Evolutionary conservation across 176 grass and related monocot species (phyloP).

Genomic region (Phyllostachys edulis): DNA sequence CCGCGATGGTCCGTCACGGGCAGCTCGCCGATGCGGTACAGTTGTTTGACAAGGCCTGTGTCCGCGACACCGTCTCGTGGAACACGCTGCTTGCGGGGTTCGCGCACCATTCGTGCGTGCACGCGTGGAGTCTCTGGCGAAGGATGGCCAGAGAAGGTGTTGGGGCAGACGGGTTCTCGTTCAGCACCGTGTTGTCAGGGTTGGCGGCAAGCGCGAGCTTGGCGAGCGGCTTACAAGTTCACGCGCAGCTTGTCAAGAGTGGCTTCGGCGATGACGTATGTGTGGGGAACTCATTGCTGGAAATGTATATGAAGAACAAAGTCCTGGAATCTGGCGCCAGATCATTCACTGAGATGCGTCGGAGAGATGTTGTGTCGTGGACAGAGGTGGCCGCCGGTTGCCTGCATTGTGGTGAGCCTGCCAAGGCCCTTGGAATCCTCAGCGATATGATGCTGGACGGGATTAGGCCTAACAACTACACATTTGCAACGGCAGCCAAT

Average conservation of each 20-base stretch:
- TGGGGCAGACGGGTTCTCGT: slow-evolving; percentile 55
- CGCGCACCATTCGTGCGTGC: slow-evolving; percentile 27
- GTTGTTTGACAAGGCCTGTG: slow-evolving; percentile 29
- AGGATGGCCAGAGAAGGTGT: slow-evolving; percentile 38
- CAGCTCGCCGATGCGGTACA: slow-evolving; percentile 32
- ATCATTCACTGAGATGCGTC: slow-evolving; percentile 44
- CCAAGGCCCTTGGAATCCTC: slow-evolving; percentile 28
- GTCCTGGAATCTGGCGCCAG: slow-evolving; percentile 22
- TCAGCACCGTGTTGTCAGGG: slow-evolving; percentile 57
- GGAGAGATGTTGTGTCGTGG: slow-evolving; percentile 65
- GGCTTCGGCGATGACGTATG: slow-evolving; percentile 45
- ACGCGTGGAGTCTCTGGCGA: slow-evolving; percentile 55
- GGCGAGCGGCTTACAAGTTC: slow-evolving; percentile 44
- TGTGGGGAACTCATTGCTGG: slow-evolving; percentile 55
- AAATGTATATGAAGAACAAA: slow-evolving; percentile 67
- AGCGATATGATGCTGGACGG: slow-evolving; percentile 48
- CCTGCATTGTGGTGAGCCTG: slow-evolving; percentile 36
- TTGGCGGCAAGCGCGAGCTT: slow-evolving; percentile 23
- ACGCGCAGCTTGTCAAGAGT: slow-evolving; percentile 55
- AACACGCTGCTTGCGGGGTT: slow-evolving; percentile 57
- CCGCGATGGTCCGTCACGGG: slow-evolving; percentile 41
- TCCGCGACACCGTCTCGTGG: slow-evolving; percentile 53
- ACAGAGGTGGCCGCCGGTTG: slow-evolving; percentile 55
- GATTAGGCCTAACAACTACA: slow-evolving; percentile 48
- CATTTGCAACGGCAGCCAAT: slow-evolving; percentile 41